phyloP scores from a whole-genome alignment of 768 basidiomycete species.

The Lactarius trivialis region DNA sequence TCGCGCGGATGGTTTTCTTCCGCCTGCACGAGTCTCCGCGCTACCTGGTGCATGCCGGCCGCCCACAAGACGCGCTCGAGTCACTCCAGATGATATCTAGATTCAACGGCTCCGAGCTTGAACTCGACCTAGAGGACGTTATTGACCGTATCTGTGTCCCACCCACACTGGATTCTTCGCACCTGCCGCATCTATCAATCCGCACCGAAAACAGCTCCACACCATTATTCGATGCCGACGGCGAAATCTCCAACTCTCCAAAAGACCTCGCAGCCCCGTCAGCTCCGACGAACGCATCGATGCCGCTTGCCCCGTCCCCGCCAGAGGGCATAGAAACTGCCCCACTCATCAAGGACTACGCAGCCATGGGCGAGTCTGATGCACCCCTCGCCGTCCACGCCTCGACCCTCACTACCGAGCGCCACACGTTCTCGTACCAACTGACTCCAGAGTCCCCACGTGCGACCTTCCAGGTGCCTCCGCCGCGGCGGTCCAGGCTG shows the following conservation, averaged over 20 bases:
- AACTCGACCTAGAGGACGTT: conserved; percentile 68
- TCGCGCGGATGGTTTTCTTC: conserved; percentile 84
- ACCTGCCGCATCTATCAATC: background rate
- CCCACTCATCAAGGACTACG: conserved; percentile 20
- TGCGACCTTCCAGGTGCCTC: background rate
- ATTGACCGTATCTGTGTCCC: conserved; percentile 34
- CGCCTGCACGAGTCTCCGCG: conserved; percentile 91
- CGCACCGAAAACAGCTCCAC: background rate
- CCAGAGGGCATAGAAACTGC: background rate
- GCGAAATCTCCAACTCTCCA: background rate
- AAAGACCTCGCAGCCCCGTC: background rate
- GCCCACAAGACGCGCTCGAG: conserved; percentile 77
- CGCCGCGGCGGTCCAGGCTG: background rate
- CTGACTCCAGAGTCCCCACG: background rate
- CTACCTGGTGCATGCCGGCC: conserved; percentile 84
- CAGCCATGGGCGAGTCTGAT: conserved; percentile 23
- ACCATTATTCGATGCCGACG: conserved; percentile 5
- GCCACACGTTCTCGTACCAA: background rate
- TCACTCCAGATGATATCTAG: conserved; percentile 77
- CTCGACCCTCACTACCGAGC: background rate
- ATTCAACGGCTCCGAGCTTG: conserved; percentile 73
- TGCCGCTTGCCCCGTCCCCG: conserved; percentile 7
- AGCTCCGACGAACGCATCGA: background rate
- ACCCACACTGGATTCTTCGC: background rate
- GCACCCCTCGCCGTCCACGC: conserved; percentile 21